Evolutionary conservation across 441 rosid species (phyloP).

Genomic region (Dalechampia spathulata): DNA sequence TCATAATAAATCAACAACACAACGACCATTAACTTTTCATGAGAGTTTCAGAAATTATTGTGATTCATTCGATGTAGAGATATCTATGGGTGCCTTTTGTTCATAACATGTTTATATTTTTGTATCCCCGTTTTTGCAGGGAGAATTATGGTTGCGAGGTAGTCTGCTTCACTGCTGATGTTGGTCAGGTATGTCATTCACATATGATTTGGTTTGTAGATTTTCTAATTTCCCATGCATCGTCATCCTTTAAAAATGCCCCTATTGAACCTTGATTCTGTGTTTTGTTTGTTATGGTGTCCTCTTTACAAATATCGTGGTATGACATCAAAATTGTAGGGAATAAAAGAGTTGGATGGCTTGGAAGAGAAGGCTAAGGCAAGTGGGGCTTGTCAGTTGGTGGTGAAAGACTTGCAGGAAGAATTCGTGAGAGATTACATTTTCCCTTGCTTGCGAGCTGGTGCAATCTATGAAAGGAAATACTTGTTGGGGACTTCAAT

Average conservation of each 20-base stretch:
- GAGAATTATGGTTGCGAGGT: slow-evolving; percentile 97
- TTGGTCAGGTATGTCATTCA: slow-evolving; percentile 68
- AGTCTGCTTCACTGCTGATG: slow-evolving; percentile 97
- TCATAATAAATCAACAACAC: too few species aligned
- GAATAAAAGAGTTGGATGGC: slow-evolving; percentile 74
- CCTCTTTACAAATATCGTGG: slow-evolving; percentile 4
- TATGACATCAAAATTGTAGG: slow-evolving; percentile 36
- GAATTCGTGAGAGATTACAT: slow-evolving; percentile 86
- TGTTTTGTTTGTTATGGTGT: background rate
- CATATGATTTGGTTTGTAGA: background rate
- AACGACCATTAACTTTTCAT: too few species aligned
- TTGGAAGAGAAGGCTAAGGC: slow-evolving; percentile 90
- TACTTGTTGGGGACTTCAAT: slow-evolving; percentile 94
- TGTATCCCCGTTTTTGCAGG: slow-evolving; percentile 28
- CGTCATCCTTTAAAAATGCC: too few species aligned
- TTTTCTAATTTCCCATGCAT: too few species aligned
- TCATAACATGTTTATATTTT: background rate
- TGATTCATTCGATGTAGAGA: too few species aligned
- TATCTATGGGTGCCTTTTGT: too few species aligned
- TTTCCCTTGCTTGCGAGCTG: slow-evolving; percentile 89
- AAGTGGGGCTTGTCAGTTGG: slow-evolving; percentile 89
- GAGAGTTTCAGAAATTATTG: too few species aligned
- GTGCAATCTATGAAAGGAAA: slow-evolving; percentile 85
- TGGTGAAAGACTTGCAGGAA: slow-evolving; percentile 82
- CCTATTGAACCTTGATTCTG: background rate